Conservation (phyloP, 1,284 basidiomycete species). For the Ceratobasidium sp. region DNA sequence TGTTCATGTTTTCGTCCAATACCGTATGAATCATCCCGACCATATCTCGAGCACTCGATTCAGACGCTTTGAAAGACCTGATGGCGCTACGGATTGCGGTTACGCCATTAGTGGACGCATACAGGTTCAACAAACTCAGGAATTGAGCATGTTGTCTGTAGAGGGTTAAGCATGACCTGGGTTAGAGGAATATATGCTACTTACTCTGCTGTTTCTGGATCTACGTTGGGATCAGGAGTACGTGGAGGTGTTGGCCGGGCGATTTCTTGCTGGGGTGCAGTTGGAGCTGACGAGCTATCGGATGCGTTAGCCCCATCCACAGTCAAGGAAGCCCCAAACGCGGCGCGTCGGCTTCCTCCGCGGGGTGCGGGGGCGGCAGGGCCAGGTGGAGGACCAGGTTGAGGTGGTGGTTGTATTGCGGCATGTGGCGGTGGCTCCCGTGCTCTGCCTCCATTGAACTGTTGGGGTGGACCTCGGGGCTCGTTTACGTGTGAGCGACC, state of each 20-base stretch:
- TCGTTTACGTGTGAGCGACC: slow-evolving; percentile 47
- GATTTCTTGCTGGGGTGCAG: slow-evolving; percentile 13
- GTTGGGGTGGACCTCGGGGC: background rate
- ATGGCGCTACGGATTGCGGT: slow-evolving; percentile 84
- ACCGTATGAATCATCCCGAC: slow-evolving; percentile 89
- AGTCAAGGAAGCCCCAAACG: slow-evolving; percentile 34
- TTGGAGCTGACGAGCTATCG: background rate
- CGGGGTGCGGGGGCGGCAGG: slow-evolving; percentile 7
- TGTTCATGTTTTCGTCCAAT: slow-evolving; percentile 79
- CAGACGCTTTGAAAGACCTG: slow-evolving; percentile 79
- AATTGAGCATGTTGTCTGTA: slow-evolving; percentile 41
- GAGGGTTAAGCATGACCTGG: background rate
- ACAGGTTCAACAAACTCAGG: slow-evolving; percentile 17
- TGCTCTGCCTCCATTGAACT: background rate
- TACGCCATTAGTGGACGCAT: slow-evolving; percentile 69
- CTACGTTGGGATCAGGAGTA: slow-evolving; percentile 26
- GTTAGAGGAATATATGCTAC: background rate
- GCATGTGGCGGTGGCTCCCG: slow-evolving; percentile 16
- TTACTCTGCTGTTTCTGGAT: slow-evolving; percentile 33
- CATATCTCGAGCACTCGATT: slow-evolving; percentile 84
- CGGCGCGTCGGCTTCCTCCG: slow-evolving; percentile 32
- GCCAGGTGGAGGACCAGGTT: slow-evolving; percentile 20
- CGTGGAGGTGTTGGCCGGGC: slow-evolving; percentile 6
- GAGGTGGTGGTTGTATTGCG: slow-evolving; percentile 13
- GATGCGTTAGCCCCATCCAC: slow-evolving; percentile 1